phyloP scores from a whole-genome alignment of 805 yeast species.

The Saccharomyces kudriavzevii region DNA sequence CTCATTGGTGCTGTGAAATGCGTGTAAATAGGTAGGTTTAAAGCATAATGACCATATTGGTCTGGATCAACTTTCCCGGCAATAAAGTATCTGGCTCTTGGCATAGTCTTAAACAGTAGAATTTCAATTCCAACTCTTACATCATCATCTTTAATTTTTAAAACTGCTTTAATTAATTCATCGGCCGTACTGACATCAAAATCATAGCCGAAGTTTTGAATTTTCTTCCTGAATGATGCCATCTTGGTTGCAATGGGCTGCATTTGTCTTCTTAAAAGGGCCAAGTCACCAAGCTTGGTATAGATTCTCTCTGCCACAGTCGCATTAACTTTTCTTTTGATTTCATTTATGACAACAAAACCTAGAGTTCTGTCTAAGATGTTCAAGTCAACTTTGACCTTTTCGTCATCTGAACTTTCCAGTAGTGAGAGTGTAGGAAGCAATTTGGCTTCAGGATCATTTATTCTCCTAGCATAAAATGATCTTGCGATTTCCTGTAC shows the following conservation, averaged over 20 bases:
- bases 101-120: slow-evolving; percentile 69
- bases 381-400: slow-evolving; percentile 61
- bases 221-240: slow-evolving; percentile 68
- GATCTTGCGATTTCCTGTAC: slow-evolving; percentile 20
- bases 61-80: slow-evolving; percentile 84
- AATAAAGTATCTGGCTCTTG: slow-evolving; percentile 77
- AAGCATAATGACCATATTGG: slow-evolving; percentile 67
- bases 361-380: slow-evolving; percentile 57
- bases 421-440: slow-evolving; percentile 50
- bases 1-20: slow-evolving; percentile 91
- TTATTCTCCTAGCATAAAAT: slow-evolving; percentile 21
- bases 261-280: slow-evolving; percentile 80
- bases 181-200: slow-evolving; percentile 71
- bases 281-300: slow-evolving; percentile 67
- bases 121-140: slow-evolving; percentile 72
- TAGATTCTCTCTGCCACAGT: slow-evolving; percentile 78
- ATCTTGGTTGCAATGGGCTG: slow-evolving; percentile 76
- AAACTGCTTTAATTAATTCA: slow-evolving; percentile 61
- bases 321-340: slow-evolving; percentile 70
- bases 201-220: slow-evolving; percentile 54
- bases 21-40: slow-evolving; percentile 78
- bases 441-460: slow-evolving; percentile 10
- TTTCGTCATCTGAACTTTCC: slow-evolving; percentile 81
- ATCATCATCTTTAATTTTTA: slow-evolving; percentile 51
- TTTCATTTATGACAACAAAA: slow-evolving; percentile 58